Evolutionary conservation across 1,284 basidiomycete genomes (phyloP), one percentile per base, ranked within the genome.

Genomic region (Leccinum subatratum): DNA sequence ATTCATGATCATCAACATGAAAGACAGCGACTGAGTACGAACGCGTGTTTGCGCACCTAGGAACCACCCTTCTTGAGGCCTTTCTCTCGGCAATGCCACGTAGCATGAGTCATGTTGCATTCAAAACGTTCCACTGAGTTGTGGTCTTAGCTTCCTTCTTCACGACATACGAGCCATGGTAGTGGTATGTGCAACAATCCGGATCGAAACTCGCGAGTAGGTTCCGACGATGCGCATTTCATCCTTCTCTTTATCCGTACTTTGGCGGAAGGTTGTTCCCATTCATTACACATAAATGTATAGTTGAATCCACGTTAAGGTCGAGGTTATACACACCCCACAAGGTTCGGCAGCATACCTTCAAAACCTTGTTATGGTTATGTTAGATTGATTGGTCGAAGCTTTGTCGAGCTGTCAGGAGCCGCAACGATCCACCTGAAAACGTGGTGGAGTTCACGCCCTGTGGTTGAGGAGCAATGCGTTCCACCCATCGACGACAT

Each of bases 321-420:
- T 39, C 37, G 37, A 39, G 37, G 37, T 39, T 39, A 39, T 39
- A 12, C 37, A 32, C 48, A 56, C 7, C 12, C 34, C 39, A 39
- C 59, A 18, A 22, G 37, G 56, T 20, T 16, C 57, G 37, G 28
- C 3, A 20, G 25, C 51, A 34, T 69, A 90, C 89, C 78, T 85
- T 79, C 32, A 95, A 77, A 30, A 90, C 83, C 67, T 80, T 1
- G 80, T n/a, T n/a, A n/a, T n/a, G n/a, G n/a, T n/a, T n/a, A n/a
- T n/a, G n/a, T n/a, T n/a, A n/a, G n/a, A n/a, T n/a, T n/a, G n/a
- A 81, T 75, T 95, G 93, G 74, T 95, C 86, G 51, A 80, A 87
- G 71, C 87, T 90, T 75, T 95, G 93, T 14, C 88, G 90, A 3
- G 90, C 93, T 0, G 93, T 94, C 7, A 93, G 88, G 61, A 95